Evolutionary conservation across 495 filamentous ascomycete genomes (phyloP).

Genomic region (Penicillium soppii): DNA sequence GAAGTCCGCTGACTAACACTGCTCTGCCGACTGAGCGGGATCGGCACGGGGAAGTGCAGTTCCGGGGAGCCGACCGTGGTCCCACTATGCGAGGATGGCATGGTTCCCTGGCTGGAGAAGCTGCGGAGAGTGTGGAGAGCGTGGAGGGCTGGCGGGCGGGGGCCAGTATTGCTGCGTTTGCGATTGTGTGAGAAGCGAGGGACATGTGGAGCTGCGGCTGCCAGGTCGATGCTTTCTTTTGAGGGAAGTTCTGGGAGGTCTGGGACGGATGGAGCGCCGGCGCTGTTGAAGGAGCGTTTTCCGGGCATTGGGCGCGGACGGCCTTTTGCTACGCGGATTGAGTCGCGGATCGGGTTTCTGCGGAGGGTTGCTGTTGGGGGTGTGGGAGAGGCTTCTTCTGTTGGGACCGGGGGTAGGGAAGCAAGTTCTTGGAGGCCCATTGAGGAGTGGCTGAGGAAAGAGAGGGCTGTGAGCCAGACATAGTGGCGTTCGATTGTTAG

Average conservation of each 20-base stretch:
- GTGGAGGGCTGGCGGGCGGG: conserved; percentile 63
- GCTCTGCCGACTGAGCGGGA: conserved; percentile 36
- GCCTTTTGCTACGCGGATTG: conserved; percentile 84
- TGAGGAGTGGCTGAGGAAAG: conserved; percentile 86
- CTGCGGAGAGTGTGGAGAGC: conserved; percentile 54
- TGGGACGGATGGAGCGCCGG: conserved; percentile 30
- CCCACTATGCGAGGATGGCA: conserved; percentile 34
- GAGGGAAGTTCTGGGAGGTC: no score
- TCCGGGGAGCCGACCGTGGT: conserved; percentile 60
- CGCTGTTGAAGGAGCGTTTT: conserved; percentile 37
- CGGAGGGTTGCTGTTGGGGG: conserved; percentile 46
- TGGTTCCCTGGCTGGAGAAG: conserved; percentile 64
- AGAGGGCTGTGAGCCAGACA: conserved; percentile 90
- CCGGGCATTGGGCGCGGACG: conserved; percentile 56
- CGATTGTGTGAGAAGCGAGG: conserved; percentile 79
- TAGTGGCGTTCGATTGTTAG: conserved; percentile 82
- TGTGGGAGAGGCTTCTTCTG: conserved; percentile 43
- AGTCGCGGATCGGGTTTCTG: conserved; percentile 76
- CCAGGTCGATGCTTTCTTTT: conserved; percentile 32
- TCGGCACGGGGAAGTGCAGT: conserved; percentile 39
- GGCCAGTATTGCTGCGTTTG: conserved; percentile 82
- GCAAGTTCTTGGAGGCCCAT: conserved; percentile 69
- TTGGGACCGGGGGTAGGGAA: conserved; percentile 53
- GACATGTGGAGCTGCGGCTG: conserved; percentile 78
- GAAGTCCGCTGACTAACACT: conserved; percentile 44